Evolutionary conservation across 345 rosid species (phyloP), one percentile per base, ranked within the genome.

Genomic region (Cardamine resedifolia): DNA sequence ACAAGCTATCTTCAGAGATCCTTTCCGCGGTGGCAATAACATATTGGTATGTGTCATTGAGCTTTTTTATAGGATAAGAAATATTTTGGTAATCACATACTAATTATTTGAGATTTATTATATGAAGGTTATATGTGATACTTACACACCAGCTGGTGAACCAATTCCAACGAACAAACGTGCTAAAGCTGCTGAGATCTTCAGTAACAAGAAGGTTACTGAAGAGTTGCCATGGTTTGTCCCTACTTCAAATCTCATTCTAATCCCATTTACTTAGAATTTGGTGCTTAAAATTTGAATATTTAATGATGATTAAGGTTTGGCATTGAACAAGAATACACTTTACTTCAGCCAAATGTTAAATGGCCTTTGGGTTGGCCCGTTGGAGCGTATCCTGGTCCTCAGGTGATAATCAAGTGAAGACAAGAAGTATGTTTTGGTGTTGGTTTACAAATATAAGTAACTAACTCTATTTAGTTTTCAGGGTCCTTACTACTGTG

Each of bases 301-400:
- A 28, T 34, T 47, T 66, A 1, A 56, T 24, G 21, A 1, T 56
- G 58, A 3, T 60, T 23, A 45, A 90, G 98, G 99, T 95, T 55
- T 68, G 99, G 99, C 38, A 95, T 91, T 58, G 97, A 95, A 85
- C 99, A 95, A 83, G 99, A 95, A 82, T 95, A 95, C 90, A 91
- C 97, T 73, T 84, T 95, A 64, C 82, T 95, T 68, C 97, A 91
- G 79, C 70, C 80, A 75, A 81, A 95, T 68, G 96, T 91, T 28
- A 84, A 81, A 55, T 95, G 99, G 99, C 99, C 99, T 65, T 82
- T 95, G 85, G 99, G 99, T 70, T 95, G 99, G 99, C 99, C 99
- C 10, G 93, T 91, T 58, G 99, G 99, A 82, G 99, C 82, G 20
- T 95, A 80, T 70, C 99, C 97, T 62, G 96, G 97, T 70, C 99